Conservation (phyloP, 306 rosid species). For the Crotalaria pallida region DNA sequence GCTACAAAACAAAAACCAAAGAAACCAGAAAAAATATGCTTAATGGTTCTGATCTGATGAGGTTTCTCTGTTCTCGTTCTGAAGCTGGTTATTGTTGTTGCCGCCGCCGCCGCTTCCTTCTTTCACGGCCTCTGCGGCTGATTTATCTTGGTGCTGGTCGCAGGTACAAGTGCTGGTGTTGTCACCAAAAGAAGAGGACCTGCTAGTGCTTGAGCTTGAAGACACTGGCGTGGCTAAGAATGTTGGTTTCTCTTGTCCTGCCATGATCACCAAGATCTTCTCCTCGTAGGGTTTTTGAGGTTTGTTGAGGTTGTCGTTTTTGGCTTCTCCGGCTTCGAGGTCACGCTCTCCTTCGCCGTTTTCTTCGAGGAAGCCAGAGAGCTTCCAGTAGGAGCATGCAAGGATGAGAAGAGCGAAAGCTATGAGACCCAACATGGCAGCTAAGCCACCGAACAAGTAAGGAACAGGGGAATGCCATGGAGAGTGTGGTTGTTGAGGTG, state of each 20-base stretch:
- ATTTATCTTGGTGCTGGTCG: slow-evolving; percentile 30
- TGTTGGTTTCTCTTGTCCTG: slow-evolving; percentile 82
- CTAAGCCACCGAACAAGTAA: slow-evolving; percentile 83
- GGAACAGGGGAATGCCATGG: slow-evolving; percentile 99
- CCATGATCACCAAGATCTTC: slow-evolving; percentile 91
- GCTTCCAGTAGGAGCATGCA: slow-evolving; percentile 97
- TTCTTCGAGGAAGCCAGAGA: slow-evolving; percentile 70
- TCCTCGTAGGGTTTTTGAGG: slow-evolving; percentile 53
- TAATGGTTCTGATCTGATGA: slow-evolving; percentile 40
- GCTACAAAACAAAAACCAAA: neutral
- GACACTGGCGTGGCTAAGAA: slow-evolving; percentile 82
- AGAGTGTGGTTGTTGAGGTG: slow-evolving; percentile 36
- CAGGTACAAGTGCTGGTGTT: slow-evolving; percentile 40
- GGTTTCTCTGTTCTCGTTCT: slow-evolving; percentile 14
- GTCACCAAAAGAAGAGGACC: slow-evolving; percentile 63
- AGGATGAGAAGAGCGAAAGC: slow-evolving; percentile 93
- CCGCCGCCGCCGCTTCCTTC: neutral
- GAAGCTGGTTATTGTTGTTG: neutral
- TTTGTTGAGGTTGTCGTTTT: slow-evolving; percentile 36
- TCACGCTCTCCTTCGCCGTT: slow-evolving; percentile 35
- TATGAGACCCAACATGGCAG: slow-evolving; percentile 92
- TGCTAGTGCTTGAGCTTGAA: slow-evolving; percentile 25
- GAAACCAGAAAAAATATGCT: neutral
- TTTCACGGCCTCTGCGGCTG: slow-evolving; percentile 33
- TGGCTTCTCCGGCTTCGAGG: slow-evolving; percentile 55